Evolutionary conservation across 306 rosid genomes (phyloP).

Genomic region (Mucuna pruriens): DNA sequence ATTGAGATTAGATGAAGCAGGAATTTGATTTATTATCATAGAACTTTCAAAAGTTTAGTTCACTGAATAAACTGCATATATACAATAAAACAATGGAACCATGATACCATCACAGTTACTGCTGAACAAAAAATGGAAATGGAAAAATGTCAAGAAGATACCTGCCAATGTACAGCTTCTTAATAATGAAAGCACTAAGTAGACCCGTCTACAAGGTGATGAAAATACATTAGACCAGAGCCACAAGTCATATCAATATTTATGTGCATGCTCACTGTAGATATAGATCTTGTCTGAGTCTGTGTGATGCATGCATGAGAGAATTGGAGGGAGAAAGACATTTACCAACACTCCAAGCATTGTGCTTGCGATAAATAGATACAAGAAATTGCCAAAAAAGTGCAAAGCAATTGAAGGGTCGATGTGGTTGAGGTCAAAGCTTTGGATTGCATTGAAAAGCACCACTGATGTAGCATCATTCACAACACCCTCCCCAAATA

Average conservation of each 20-base stretch:
- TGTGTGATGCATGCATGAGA: neutral
- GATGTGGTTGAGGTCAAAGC: conserved; percentile 76
- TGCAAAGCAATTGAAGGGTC: conserved; percentile 63
- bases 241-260: conserved; percentile 14
- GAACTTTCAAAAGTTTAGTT: neutral
- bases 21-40: neutral
- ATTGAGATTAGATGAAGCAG: conserved; percentile 11
- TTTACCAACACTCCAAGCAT: conserved; percentile 86
- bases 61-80: conserved; percentile 19
- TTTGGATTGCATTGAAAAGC: conserved; percentile 97
- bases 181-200: conserved; percentile 87
- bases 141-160: conserved; percentile 40
- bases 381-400: conserved; percentile 77
- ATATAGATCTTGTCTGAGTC: conserved; percentile 4
- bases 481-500: conserved; percentile 98
- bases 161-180: conserved; percentile 95
- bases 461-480: conserved; percentile 99
- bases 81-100: conserved; percentile 24
- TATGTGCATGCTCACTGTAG: neutral
- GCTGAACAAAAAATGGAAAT: conserved; percentile 28
- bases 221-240: conserved; percentile 49
- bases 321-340: conserved; percentile 34
- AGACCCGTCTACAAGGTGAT: conserved; percentile 76
- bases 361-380: conserved; percentile 82
- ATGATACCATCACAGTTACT: conserved; percentile 7